Base-by-base conservation (phyloP, 192 early-diverging fungal genomes). In the Umbelopsis ramanniana region DNA sequence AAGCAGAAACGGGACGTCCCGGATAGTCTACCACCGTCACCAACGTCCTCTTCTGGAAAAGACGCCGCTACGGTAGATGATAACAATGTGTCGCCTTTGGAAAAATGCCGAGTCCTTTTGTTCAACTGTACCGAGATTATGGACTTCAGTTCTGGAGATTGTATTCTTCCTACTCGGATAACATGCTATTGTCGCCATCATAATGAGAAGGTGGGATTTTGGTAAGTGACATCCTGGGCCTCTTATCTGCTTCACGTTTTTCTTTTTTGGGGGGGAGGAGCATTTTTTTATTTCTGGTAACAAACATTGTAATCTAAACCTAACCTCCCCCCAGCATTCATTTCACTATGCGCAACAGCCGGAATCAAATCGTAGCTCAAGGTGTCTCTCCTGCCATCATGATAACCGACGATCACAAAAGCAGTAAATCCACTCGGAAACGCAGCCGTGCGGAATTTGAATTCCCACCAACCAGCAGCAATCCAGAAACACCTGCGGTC, bases 341-440 rank as follows among this genome's bases (percentile, higher is more conserved):
- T 72, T 92, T 97, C 76, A 84, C 87, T 33, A 85, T 95, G 69
- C 82, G 85, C 22, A 93, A 98, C 76, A 71, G 85, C 54, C 78
- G 79, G 66, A 85, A 86, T 71, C 73, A 78, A 15, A 78, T 92
- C 43, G 78, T 97, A 35, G 95, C 96, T 11, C 86, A 85, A 11
- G 94, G 93, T 23, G 79, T 93, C 46, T 95, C 95, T 22, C 91
- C 95, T 6, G 94, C 96, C 10, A 97, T 98, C 66, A 90, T 97
- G 89, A 96, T 98, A 77, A 98, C 96, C 6, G 96, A 98, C 72
- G 96, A 98, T 82, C 96, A 98, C 87, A 98, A 98, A 81, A 94
- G 92, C 14, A 87, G 91, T 23, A 84, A 85, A 67, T 80, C 57
- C 17, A 63, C 57, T 29, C 57, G 26, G 29, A 63, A 63, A 26